A percentile compares a stretch with the other conserved stretches of the same genome.
Evolutionary conservation across 345 rosid species (phyloP).

Genomic region (Citrus inodora): DNA sequence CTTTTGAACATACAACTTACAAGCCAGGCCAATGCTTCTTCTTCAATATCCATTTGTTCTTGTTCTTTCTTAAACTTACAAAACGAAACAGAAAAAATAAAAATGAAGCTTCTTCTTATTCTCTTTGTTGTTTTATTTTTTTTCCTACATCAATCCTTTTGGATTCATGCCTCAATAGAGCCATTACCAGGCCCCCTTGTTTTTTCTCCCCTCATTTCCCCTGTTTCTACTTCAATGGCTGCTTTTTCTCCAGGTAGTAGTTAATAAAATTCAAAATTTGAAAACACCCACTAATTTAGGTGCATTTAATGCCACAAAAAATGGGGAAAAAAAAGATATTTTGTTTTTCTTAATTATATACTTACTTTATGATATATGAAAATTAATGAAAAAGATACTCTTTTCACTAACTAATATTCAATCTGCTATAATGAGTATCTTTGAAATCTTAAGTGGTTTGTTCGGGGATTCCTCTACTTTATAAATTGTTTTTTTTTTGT

Average conservation of each 20-base stretch:
- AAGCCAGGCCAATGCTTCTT: neutral
- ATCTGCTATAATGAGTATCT: neutral
- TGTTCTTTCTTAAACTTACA: slow-evolving; percentile 7
- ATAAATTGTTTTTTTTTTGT: neutral
- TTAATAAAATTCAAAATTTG: neutral
- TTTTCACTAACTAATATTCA: neutral
- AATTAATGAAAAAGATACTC: neutral
- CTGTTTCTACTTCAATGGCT: slow-evolving; percentile 42
- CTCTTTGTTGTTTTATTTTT: slow-evolving; percentile 34
- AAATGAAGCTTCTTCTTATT: slow-evolving; percentile 43
- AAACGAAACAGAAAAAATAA: slow-evolving; percentile 7
- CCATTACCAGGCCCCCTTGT: slow-evolving; percentile 19
- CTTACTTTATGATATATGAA: neutral
- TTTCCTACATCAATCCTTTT: slow-evolving; percentile 39
- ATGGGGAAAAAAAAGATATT: too few relatives aligned
- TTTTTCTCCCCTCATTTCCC: slow-evolving; percentile 36
- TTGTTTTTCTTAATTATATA: too few relatives aligned
- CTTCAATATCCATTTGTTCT: slow-evolving; percentile 6
- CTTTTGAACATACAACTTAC: slow-evolving; percentile 11
- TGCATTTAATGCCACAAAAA: slow-evolving; percentile 21
- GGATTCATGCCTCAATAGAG: slow-evolving; percentile 30
- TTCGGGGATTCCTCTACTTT: slow-evolving; percentile 1
- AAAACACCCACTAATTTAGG: neutral
- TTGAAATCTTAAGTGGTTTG: neutral
- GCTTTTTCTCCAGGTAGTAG: slow-evolving; percentile 61